Evolutionary conservation across 2,329 filamentous ascomycete genomes (phyloP).

Genomic region (Epichloe gansuensis): DNA sequence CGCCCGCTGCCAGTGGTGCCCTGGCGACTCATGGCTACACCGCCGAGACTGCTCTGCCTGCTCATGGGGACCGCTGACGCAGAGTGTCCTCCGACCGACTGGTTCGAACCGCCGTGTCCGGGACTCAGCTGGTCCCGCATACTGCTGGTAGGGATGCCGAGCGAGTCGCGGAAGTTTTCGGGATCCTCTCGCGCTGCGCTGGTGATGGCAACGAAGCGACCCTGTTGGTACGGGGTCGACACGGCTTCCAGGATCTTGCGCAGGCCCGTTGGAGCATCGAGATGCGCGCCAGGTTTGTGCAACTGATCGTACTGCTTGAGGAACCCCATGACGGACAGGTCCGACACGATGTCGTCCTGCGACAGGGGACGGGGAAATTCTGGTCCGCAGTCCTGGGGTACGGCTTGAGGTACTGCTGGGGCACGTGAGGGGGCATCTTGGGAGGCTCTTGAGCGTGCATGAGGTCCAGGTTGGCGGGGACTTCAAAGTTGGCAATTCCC

Average conservation of each 20-base stretch:
- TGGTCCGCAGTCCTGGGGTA: conserved; percentile 42
- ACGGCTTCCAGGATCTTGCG: conserved; percentile 45
- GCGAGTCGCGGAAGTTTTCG: conserved; percentile 36
- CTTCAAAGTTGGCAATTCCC: conserved; percentile 45
- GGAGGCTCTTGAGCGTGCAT: conserved; percentile 41
- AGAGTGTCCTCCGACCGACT: conserved; percentile 16
- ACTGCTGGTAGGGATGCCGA: conserved; percentile 34
- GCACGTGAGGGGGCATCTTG: conserved; percentile 45
- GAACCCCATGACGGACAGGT: conserved; percentile 45
- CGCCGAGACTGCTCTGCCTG: conserved; percentile 42
- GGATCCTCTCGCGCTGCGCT: conserved; percentile 33
- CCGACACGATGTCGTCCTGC: conserved; percentile 39
- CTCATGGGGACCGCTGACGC: conserved; percentile 37
- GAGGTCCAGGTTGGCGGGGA: conserved; percentile 45
- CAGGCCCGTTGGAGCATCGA: conserved; percentile 41
- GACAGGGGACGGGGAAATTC: conserved; percentile 41
- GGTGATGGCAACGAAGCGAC: conserved; percentile 36
- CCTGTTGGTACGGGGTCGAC: conserved; percentile 33
- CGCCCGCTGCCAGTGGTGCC: conserved; percentile 37
- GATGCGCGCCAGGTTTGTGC: conserved; percentile 42
- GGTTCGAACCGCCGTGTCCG: conserved; percentile 11
- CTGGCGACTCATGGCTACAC: conserved; percentile 44
- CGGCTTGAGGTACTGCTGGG: conserved; percentile 46
- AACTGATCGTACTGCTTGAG: conserved; percentile 43
- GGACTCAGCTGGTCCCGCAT: conserved; percentile 29